These are phyloP conservation scores for Xanthoconium purpureum DNA, from an alignment of 768 basidiomycete genomes.

Conservation along the genomic window DNA sequence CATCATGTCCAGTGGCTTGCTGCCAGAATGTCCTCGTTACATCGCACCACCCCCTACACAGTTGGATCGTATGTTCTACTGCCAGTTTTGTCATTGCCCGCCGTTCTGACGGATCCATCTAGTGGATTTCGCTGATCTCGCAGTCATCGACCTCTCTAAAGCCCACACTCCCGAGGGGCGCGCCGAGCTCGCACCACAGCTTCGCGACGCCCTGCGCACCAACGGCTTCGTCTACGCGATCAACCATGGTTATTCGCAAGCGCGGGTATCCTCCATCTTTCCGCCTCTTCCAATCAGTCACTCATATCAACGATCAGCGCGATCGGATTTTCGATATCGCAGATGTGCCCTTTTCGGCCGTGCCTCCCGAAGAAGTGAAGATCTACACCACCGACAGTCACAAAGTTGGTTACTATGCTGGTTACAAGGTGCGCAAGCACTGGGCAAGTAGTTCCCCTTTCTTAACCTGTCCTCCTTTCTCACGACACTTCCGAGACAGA, in stretches of 20 bases:
- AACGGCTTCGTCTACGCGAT: constrained; percentile 42
- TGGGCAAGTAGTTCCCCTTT: constrained; percentile 36
- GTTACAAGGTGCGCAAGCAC: constrained; percentile 48
- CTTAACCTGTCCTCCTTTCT: not conserved
- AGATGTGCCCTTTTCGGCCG: constrained; percentile 41
- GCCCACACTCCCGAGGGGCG: constrained; percentile 40
- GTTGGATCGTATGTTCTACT: constrained; percentile 31
- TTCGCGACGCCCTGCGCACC: constrained; percentile 44
- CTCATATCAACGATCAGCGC: constrained; percentile 31
- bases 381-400: constrained; percentile 37
- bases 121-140: constrained; percentile 51
- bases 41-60: constrained; percentile 31
- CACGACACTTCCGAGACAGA: constrained; percentile 32
- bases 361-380: constrained; percentile 41
- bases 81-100: not conserved
- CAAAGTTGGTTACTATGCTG: constrained; percentile 44
- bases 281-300: constrained; percentile 6
- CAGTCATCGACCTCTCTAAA: constrained; percentile 49
- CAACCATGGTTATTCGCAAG: constrained; percentile 38
- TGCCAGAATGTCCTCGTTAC: constrained; percentile 36
- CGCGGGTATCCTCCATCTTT: constrained; percentile 24
- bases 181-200: constrained; percentile 37
- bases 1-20: constrained; percentile 30
- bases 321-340: constrained; percentile 48
- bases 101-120: constrained; percentile 24